Evolutionary conservation across 371 early-diverging fungal species (phyloP).

Genomic region (Mortierella sp.): DNA sequence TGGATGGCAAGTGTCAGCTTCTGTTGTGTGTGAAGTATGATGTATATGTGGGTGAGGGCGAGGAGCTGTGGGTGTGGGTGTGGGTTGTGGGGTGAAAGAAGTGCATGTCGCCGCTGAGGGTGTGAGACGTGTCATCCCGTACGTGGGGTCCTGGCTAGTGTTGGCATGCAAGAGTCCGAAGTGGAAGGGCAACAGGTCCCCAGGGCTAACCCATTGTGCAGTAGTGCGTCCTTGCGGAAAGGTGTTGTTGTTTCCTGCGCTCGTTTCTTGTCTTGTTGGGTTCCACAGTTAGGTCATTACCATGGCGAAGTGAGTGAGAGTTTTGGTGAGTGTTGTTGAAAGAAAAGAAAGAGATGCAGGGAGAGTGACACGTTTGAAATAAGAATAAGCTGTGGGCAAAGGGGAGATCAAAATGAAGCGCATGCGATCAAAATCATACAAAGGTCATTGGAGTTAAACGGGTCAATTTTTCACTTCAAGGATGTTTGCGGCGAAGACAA

Average conservation of each 20-base stretch:
- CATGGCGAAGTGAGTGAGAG: not conserved
- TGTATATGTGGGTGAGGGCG: not conserved
- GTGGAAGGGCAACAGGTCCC: not conserved
- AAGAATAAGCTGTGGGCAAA: no score
- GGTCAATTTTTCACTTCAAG: no score
- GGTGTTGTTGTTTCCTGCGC: not conserved
- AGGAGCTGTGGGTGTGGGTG: not conserved
- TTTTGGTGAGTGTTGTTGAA: not conserved
- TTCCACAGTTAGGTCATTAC: not conserved
- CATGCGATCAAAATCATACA: no score
- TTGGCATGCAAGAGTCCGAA: no score
- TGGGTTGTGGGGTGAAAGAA: not conserved
- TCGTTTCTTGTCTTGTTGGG: not conserved
- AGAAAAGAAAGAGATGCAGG: no score
- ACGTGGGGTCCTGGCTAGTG: not conserved
- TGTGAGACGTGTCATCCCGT: not conserved
- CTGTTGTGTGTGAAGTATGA: not conserved
- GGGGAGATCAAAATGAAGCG: not conserved
- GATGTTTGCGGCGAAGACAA: no score
- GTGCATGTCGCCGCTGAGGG: not conserved
- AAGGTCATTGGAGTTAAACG: no score
- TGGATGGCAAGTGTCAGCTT: not conserved
- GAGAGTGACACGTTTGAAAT: slow-evolving; percentile 7
- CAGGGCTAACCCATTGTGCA: not conserved
- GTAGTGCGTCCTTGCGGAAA: not conserved